Evolutionary conservation across 2,329 filamentous ascomycete species (phyloP).

Genomic region (Neofusicoccum ribis): DNA sequence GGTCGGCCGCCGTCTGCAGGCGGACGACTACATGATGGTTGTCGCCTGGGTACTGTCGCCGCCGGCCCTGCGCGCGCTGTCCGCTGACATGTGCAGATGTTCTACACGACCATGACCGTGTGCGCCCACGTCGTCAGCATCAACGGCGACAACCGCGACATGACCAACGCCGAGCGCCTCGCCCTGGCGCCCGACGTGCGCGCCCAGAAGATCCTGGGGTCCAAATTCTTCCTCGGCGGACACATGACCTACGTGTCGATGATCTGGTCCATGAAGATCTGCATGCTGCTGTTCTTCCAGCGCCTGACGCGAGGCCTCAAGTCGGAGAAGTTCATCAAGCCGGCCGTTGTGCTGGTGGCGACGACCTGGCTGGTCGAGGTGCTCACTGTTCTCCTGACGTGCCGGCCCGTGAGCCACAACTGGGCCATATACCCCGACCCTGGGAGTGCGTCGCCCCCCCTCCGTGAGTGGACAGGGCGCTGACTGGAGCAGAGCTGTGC

Average conservation of each 20-base stretch:
- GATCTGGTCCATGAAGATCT: conserved; percentile 45
- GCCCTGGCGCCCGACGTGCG: conserved; percentile 31
- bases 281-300: conserved; percentile 44
- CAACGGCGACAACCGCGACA: conserved; percentile 32
- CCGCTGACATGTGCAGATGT: conserved; percentile 11
- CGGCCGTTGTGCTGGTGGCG: conserved; percentile 34
- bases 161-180: conserved; percentile 35
- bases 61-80: not conserved
- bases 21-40: conserved; percentile 39
- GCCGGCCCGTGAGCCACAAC: conserved; percentile 35
- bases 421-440: conserved; percentile 43
- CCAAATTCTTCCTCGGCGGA: conserved; percentile 40
- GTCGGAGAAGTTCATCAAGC: conserved; percentile 39
- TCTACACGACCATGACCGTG: conserved; percentile 26
- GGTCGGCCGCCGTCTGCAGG: conserved; percentile 35
- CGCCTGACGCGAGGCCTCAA: conserved; percentile 38
- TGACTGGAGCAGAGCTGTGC: conserved; percentile 27
- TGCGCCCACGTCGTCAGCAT: conserved; percentile 31
- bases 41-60: conserved; percentile 29
- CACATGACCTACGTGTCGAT: conserved; percentile 37
- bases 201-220: conserved; percentile 32
- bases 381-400: conserved; percentile 27
- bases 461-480: no score
- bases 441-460: conserved; percentile 31
- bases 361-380: conserved; percentile 29